Percentiles rank a stretch among this genome's conserved stretches.
phyloP scores from a whole-genome alignment of 2,329 filamentous ascomycete genomes.

The Aspergillus sp. region DNA sequence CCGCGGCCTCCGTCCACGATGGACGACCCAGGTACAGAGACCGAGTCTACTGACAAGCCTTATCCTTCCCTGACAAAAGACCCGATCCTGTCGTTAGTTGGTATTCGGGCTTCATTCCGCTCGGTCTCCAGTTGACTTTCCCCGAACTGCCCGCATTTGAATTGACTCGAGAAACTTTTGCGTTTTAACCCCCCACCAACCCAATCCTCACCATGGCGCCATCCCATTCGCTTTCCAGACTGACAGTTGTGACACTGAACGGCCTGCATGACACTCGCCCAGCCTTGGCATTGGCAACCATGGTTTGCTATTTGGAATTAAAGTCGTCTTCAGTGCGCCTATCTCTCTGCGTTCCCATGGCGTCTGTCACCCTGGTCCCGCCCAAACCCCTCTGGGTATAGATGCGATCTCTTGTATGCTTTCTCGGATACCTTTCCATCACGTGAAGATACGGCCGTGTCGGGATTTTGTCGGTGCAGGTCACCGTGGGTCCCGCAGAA shows the following conservation, averaged over 20 bases:
- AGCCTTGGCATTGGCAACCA: neutral
- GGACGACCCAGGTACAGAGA: no score
- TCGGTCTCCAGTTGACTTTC: neutral
- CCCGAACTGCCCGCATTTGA: neutral
- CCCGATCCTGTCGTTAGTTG: neutral
- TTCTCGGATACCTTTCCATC: slow-evolving; percentile 12
- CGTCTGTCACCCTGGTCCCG: neutral
- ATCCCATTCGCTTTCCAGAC: neutral
- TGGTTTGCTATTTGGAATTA: neutral
- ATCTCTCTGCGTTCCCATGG: neutral
- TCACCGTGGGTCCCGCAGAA: no score
- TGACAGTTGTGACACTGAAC: neutral
- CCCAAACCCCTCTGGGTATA: neutral
- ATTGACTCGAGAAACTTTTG: neutral
- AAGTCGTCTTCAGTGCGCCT: neutral
- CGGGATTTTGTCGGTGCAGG: neutral
- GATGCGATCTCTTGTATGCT: slow-evolving; percentile 4
- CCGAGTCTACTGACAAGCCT: no score
- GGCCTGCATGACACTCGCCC: neutral
- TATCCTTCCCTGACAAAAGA: no score
- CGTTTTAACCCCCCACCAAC: neutral
- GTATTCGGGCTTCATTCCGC: neutral
- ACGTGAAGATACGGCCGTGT: slow-evolving; percentile 12
- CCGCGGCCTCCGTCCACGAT: no score
- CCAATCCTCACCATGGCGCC: neutral